Evolutionary conservation across 345 rosid genomes (phyloP).

Genomic region (Toxicodendron radicans): DNA sequence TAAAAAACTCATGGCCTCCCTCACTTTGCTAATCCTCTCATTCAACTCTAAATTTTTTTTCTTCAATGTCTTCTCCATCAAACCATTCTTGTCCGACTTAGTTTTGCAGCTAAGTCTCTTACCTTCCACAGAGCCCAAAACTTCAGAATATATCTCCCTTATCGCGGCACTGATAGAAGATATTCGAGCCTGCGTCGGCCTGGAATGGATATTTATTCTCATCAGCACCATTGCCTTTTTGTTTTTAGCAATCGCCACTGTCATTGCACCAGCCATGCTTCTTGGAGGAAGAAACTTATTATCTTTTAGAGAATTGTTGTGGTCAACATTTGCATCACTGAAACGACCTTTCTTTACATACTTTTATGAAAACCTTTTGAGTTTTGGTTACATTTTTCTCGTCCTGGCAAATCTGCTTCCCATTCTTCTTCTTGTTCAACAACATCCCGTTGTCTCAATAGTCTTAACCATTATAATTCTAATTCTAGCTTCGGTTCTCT

Average conservation of each 20-base stretch:
- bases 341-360: constrained; percentile 44
- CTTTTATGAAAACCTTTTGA: constrained; percentile 38
- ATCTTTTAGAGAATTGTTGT: constrained; percentile 27
- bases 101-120: constrained; percentile 21
- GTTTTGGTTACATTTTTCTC: constrained; percentile 35
- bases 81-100: constrained; percentile 13
- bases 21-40: too few species aligned
- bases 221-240: constrained; percentile 21
- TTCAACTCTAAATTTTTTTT: too few species aligned
- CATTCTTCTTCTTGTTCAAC: constrained; percentile 19
- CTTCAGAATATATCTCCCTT: constrained; percentile 26
- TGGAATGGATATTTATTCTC: constrained; percentile 24
- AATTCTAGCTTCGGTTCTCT: constrained; percentile 24
- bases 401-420: constrained; percentile 19
- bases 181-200: constrained; percentile 19
- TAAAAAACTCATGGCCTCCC: too few species aligned
- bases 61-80: too few species aligned
- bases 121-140: constrained; percentile 25
- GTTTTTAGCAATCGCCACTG: constrained; percentile 28
- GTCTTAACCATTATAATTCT: not conserved
- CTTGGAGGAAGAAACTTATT: constrained; percentile 23
- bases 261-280: constrained; percentile 39
- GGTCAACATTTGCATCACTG: constrained; percentile 31
- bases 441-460: not conserved
- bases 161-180: constrained; percentile 24